phyloP scores from a whole-genome alignment of 257 asterid genomes.

The Dorcoceras hygrometricum region DNA sequence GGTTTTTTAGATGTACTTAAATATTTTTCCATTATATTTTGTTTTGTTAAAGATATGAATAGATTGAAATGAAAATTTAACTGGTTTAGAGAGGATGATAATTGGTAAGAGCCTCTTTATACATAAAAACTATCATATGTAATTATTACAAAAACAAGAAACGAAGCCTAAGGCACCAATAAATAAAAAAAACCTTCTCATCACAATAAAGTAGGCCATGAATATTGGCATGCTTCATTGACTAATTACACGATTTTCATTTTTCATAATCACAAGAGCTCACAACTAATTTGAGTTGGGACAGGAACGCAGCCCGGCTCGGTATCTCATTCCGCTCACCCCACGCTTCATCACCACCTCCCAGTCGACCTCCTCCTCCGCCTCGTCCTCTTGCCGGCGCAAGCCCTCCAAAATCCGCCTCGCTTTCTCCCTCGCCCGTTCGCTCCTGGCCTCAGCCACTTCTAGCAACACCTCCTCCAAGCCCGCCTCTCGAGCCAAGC shows the following conservation, averaged over 20 bases:
- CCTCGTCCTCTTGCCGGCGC: constrained; percentile 48
- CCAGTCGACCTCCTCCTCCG: constrained; percentile 70
- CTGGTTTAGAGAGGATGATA: no score
- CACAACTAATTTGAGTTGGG: constrained; percentile 45
- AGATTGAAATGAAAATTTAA: no score
- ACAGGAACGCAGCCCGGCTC: constrained; percentile 29
- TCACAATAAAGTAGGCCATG: neutral
- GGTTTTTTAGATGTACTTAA: no score
- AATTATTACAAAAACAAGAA: neutral
- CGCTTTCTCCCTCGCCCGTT: constrained; percentile 75
- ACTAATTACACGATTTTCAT: neutral
- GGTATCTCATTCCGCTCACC: constrained; percentile 50
- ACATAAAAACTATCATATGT: neutral
- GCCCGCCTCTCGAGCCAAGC: constrained; percentile 58
- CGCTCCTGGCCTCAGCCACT: constrained; percentile 55
- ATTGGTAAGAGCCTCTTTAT: no score
- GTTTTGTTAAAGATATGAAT: no score
- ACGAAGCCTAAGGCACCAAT: neutral
- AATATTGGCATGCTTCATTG: neutral
- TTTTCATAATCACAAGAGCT: neutral
- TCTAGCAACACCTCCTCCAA: constrained; percentile 54
- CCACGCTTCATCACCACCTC: constrained; percentile 70
- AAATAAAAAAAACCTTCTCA: neutral
- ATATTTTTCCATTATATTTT: no score
- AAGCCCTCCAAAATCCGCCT: constrained; percentile 44